Evolutionary conservation across 2,329 filamentous ascomycete species (phyloP), one percentile per base, ranked within the genome.

Genomic region (Hypoxylon sp.): DNA sequence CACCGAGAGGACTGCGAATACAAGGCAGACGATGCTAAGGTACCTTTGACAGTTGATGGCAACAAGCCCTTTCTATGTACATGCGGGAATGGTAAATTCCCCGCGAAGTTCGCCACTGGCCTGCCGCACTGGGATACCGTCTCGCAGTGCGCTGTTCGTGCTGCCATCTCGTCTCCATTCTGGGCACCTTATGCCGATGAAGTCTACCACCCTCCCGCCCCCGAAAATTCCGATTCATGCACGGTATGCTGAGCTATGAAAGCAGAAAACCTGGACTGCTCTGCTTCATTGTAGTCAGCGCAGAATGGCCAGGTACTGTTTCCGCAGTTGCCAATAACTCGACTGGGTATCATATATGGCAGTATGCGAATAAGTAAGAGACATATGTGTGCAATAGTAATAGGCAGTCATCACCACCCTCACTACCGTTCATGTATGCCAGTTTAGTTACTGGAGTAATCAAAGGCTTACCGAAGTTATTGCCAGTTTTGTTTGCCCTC

Each of bases 131-230:
- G 74, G 70, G 12, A 33, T 33, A 33, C 30, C 30, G 77, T 79
- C 8, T 77, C 77, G 1, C 73, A 77, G 50, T 76, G 81, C 49
- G 80, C 83, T 24, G 85, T 88, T 26, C 81, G 88, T 4, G 79
- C 87, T 4, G 85, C 85, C 8, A 85, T 90, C 69, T 88, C 86
- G 58, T 85, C 85, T 0, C 74, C 78, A 0, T 89, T 81, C 70
- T 77, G 83, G 26, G 77, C 42, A 12, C 22, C 32, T 14, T 54
- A 33, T 33, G 30, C 14, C 14, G 30, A 33, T 33, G 30, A 12
- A 11, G 8, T 33, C 11, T 12, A 33, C 30, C 8, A 4, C 30
- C 11, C 30, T 33, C 2, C 11, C 12, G 30, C 30, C 4, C 2
- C 30, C 4, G 30, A 11, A 33, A 33, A 14, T 33, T 33, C 30